Percentiles rank a stretch among this genome's conserved stretches.
These are phyloP conservation scores for Colletotrichum scovillei DNA, from an alignment of 2,329 filamentous ascomycete genomes.

Conservation along the genomic window DNA sequence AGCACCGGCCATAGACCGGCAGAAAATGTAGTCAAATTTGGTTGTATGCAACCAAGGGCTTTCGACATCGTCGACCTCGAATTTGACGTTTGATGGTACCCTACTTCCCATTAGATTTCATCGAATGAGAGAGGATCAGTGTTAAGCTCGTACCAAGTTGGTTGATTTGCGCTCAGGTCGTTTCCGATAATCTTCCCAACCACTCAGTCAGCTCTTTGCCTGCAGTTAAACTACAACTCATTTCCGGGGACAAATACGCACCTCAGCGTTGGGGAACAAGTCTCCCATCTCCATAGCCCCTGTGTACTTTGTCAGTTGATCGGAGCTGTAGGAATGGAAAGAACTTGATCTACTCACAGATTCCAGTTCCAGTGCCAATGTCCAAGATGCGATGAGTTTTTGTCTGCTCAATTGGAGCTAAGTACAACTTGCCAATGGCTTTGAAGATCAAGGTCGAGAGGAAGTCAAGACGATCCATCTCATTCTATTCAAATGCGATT, in stretches of 20 bases:
- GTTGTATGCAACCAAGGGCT: conserved; percentile 52
- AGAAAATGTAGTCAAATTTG: conserved; percentile 47
- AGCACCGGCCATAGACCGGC: conserved; percentile 8
- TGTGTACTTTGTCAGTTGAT: not conserved
- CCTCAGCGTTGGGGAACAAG: not conserved
- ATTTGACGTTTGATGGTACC: conserved; percentile 73
- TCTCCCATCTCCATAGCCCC: conserved; percentile 17
- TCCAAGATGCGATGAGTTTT: conserved; percentile 59
- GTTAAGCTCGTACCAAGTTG: not conserved
- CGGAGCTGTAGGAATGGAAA: not conserved
- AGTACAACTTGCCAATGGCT: not conserved
- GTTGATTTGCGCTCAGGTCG: conserved; percentile 25
- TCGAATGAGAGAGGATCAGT: not conserved
- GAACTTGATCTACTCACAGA: conserved; percentile 51
- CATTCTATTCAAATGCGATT: not conserved
- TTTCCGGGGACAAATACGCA: not conserved
- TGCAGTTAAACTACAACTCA: too few relatives aligned
- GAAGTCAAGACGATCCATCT: conserved; percentile 15
- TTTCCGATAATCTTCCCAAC: conserved; percentile 16
- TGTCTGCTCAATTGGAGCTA: conserved; percentile 9
- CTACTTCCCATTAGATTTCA: not conserved
- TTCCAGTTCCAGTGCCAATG: conserved; percentile 70
- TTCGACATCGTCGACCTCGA: conserved; percentile 74
- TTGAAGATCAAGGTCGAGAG: conserved; percentile 7
- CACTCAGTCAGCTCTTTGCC: not conserved